A percentile compares a stretch with the other conserved stretches of the same genome.
Evolutionary conservation across 2,329 filamentous ascomycete species (phyloP).

Genomic region (Periglandula ipomoeae): DNA sequence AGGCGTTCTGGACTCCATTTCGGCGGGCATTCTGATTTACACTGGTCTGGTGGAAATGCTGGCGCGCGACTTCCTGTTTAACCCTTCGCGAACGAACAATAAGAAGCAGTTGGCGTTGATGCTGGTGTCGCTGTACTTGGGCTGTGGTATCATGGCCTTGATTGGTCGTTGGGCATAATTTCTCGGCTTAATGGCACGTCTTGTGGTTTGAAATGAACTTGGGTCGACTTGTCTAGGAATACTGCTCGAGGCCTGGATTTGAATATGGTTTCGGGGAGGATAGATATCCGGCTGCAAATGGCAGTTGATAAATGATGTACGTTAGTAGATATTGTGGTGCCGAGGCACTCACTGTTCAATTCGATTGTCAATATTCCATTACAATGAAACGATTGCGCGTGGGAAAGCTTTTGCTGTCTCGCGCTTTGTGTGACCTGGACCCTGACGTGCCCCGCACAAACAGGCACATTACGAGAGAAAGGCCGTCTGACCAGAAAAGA

Average conservation of each 20-base stretch:
- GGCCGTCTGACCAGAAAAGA: too few relatives aligned
- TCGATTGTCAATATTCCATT: too few relatives aligned
- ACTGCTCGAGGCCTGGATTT: too few relatives aligned
- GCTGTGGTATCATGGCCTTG: slow-evolving; percentile 43
- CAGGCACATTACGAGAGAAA: neutral
- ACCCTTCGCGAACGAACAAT: slow-evolving; percentile 58
- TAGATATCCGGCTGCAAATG: neutral
- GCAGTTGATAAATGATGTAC: too few relatives aligned
- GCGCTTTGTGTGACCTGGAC: neutral
- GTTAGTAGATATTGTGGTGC: too few relatives aligned
- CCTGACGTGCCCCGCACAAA: neutral
- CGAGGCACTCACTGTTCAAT: too few relatives aligned
- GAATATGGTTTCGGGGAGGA: too few relatives aligned
- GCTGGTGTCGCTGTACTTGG: slow-evolving; percentile 51
- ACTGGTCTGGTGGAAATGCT: slow-evolving; percentile 81
- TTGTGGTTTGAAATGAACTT: too few relatives aligned
- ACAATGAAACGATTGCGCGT: too few relatives aligned
- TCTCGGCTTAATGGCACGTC: neutral
- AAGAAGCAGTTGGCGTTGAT: slow-evolving; percentile 41
- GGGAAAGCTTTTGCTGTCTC: too few relatives aligned
- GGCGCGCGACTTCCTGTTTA: slow-evolving; percentile 79
- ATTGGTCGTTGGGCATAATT: slow-evolving; percentile 7
- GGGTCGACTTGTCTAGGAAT: too few relatives aligned
- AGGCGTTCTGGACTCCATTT: slow-evolving; percentile 75
- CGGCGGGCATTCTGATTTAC: slow-evolving; percentile 78